Percentiles rank a stretch among this genome's conserved stretches.
These are phyloP conservation scores for Fusarium udum DNA, from an alignment of 2,329 filamentous ascomycete species.

Conservation along the genomic window DNA sequence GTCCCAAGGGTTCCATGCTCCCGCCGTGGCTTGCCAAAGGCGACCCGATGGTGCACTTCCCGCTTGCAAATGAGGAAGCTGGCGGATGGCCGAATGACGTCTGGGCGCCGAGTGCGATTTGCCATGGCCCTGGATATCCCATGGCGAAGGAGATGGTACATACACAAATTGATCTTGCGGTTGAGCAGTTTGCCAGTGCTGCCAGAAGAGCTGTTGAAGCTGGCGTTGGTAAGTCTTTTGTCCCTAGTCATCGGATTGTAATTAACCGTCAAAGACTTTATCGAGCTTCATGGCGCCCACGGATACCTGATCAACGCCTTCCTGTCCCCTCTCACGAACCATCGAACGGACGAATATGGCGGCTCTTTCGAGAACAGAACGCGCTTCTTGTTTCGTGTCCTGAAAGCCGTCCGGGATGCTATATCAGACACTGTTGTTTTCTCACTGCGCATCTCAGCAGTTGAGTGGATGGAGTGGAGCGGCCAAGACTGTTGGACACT, in stretches of 20 bases:
- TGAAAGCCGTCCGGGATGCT: slow-evolving; percentile 59
- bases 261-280: background rate
- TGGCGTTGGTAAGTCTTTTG: background rate
- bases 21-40: background rate
- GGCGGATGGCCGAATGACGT: background rate
- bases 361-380: slow-evolving; percentile 71
- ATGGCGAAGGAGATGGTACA: background rate
- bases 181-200: background rate
- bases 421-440: slow-evolving; percentile 66
- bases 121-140: background rate
- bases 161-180: background rate
- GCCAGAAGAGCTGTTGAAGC: background rate
- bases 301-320: background rate
- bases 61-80: background rate
- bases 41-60: background rate
- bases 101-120: background rate
- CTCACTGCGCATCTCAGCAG: slow-evolving; percentile 66
- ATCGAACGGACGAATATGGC: slow-evolving; percentile 71
- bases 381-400: slow-evolving; percentile 64
- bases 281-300: background rate
- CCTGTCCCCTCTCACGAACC: background rate
- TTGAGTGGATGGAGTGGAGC: slow-evolving; percentile 67
- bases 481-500: slow-evolving; percentile 69
- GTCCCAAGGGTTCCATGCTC: background rate
- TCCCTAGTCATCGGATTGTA: rapidly evolving